phyloP scores from a whole-genome alignment of 2,329 filamentous ascomycete species.

The Colletotrichum siamense region DNA sequence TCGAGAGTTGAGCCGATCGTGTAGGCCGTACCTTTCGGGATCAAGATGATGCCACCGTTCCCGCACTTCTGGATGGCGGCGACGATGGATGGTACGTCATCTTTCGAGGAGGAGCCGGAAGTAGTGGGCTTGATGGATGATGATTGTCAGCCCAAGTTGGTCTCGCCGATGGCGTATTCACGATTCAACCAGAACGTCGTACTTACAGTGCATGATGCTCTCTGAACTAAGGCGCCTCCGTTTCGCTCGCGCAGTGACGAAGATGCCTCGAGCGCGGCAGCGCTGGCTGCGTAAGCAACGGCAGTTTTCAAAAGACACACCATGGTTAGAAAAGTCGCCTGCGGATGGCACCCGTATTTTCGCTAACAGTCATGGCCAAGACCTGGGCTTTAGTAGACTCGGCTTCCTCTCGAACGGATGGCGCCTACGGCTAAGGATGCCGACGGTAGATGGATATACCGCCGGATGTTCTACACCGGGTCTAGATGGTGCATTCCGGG shows the following conservation, averaged over 20 bases:
- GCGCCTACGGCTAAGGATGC: background rate
- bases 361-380: background rate
- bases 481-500: background rate
- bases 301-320: background rate
- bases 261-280: background rate
- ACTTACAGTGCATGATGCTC: background rate
- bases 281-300: background rate
- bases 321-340: background rate
- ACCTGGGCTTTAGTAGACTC: background rate
- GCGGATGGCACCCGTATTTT: background rate
- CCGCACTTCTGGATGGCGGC: constrained; percentile 42
- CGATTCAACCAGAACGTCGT: background rate
- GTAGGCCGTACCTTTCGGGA: constrained; percentile 46
- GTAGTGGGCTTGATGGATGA: background rate
- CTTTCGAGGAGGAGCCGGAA: constrained; percentile 25
- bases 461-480: background rate
- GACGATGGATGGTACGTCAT: constrained; percentile 49
- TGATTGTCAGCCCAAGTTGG: background rate
- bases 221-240: background rate
- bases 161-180: background rate
- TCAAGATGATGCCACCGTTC: constrained; percentile 43
- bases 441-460: background rate
- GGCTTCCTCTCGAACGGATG: background rate
- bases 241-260: background rate
- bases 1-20: constrained; percentile 46